A percentile compares a stretch with the other conserved stretches of the same genome.
phyloP scores from a whole-genome alignment of 2,329 filamentous ascomycete genomes.

The Grosmannia huntii region DNA sequence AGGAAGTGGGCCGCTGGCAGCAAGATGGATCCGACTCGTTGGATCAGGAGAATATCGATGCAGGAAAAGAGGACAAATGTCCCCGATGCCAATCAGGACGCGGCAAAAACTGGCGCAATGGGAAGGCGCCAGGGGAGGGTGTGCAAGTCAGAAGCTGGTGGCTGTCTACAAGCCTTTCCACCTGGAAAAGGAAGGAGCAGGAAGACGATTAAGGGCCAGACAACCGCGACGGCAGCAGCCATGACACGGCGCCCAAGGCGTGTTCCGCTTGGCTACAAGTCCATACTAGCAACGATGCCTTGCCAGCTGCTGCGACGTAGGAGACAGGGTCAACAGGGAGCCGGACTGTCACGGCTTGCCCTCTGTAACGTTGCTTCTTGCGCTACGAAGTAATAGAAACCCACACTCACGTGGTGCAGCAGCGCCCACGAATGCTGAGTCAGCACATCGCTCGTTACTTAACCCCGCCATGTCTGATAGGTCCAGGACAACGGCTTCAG shows the following conservation, averaged over 20 bases:
- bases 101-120: not conserved
- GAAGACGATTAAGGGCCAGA: not conserved
- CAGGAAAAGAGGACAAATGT: not conserved
- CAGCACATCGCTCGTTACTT: too few species aligned
- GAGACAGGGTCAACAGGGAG: not conserved
- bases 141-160: not conserved
- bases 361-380: slow-evolving; percentile 12
- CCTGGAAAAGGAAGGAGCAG: not conserved
- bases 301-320: not conserved
- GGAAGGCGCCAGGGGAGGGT: not conserved
- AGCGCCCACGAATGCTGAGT: too few species aligned
- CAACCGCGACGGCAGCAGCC: not conserved
- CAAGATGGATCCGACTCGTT: not conserved
- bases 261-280: not conserved
- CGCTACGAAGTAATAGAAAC: not conserved
- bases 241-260: not conserved
- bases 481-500: too few species aligned
- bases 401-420: too few species aligned
- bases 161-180: not conserved
- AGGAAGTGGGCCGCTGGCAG: not conserved
- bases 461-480: too few species aligned
- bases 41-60: not conserved
- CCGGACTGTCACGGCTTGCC: not conserved
- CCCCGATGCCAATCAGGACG: not conserved
- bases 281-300: not conserved